Evolutionary conservation across 2,329 filamentous ascomycete species (phyloP), one percentile per base, ranked within the genome.

Genomic region (Monosporascus sp.): DNA sequence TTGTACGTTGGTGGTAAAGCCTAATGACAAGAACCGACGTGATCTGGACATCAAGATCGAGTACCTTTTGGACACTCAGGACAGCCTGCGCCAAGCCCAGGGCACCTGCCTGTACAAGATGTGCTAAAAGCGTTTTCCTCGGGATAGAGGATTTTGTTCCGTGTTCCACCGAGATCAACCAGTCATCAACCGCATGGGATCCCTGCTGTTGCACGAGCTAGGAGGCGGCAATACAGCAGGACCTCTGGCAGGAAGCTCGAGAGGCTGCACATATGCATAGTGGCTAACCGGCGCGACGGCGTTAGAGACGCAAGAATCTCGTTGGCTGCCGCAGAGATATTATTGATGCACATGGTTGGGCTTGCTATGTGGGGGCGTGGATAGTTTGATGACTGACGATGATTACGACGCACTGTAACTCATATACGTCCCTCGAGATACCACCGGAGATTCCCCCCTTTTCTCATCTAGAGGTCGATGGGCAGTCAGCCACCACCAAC

Each of bases 1-100:
- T 56, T 90, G 90, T 66, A 77, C 80, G 34, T 76, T 99, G 41
- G 80, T 84, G 59, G 95, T 93, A 76, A 88, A 86, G 74, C 94
- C 94, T 51, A 99, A 96, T 71, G 81, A 88, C 59, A 92, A 94
- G 83, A 97, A 99, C 80, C 86, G 88, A 71, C 87, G 94, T 61
- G 94, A 99, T 71, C 81, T 99, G 52, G 94, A 99, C 73, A 96
- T 99, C 69, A 85, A 82, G 66, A 83, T 99, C 67, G 79, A 85
- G 46, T 97, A 97, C 76, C 80, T 84, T 66, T 82, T 97, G 50
- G 82, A 90, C 66, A 90, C 91, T 3, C 74, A 84, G 26, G 92
- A 97, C 69, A 72, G 76, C 34, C 87, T 80, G 58, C 84, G 94
- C 61, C 75, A 78, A 55, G 83, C 85, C 5, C 73, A 85, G 66